phyloP scores from a whole-genome alignment of 129 eudicot genomes.

The Helianthus annuus region DNA sequence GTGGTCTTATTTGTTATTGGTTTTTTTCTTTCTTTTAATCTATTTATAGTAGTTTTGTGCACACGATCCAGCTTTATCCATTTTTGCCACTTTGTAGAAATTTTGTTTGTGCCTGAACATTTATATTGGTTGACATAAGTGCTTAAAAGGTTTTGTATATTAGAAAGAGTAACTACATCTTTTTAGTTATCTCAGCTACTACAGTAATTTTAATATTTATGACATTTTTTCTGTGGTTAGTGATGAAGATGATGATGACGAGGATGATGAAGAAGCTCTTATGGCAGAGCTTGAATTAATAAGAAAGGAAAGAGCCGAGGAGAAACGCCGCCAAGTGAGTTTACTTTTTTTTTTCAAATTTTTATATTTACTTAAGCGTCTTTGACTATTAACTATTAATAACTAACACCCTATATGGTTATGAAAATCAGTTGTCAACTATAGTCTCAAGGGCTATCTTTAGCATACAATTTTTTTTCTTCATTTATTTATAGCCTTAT shows the following conservation, averaged over 20 bases:
- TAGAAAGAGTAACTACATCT: neutral
- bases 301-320: slow-evolving; percentile 93
- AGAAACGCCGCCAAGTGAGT: slow-evolving; percentile 73
- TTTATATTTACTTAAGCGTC: neutral
- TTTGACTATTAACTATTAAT: too few relatives aligned
- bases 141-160: neutral
- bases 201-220: neutral
- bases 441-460: too few relatives aligned
- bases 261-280: slow-evolving; percentile 97
- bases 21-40: neutral
- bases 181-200: neutral
- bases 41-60: neutral
- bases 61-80: neutral
- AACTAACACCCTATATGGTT: too few relatives aligned
- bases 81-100: neutral
- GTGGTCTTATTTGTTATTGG: neutral
- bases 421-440: too few relatives aligned
- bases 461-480: neutral
- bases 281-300: slow-evolving; percentile 88
- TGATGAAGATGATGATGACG: slow-evolving; percentile 80
- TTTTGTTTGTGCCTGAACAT: neutral
- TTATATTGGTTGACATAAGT: neutral
- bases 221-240: slow-evolving; percentile 31
- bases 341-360: neutral
- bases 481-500: neutral